These are phyloP conservation scores for Cotoneaster glaucophyllus DNA, from an alignment of 306 rosid genomes.

Conservation along the genomic window DNA sequence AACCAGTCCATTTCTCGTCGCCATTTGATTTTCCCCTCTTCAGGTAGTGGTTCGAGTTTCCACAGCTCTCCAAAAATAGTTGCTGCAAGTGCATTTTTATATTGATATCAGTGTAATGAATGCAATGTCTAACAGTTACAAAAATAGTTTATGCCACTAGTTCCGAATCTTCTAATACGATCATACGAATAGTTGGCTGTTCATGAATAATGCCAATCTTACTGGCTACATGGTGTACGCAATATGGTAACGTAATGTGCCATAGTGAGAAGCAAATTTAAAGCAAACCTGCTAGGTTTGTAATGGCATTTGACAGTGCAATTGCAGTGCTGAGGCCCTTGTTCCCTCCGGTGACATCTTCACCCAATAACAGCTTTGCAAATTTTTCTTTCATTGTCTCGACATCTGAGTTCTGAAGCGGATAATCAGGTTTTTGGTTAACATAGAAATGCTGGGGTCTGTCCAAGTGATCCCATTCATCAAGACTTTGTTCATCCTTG, in stretches of 20 bases:
- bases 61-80: conserved; percentile 84
- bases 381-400: conserved; percentile 82
- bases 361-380: conserved; percentile 78
- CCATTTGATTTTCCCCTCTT: conserved; percentile 81
- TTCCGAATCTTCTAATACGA: too few relatives aligned
- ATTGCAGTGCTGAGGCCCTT: conserved; percentile 71
- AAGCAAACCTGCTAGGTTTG: conserved; percentile 64
- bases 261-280: background rate
- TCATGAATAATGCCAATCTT: background rate
- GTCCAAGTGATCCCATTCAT: conserved; percentile 66
- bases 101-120: too few relatives aligned
- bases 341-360: conserved; percentile 80
- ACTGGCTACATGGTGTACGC: background rate
- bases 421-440: conserved; percentile 53
- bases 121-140: too few relatives aligned
- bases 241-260: background rate
- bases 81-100: conserved; percentile 41
- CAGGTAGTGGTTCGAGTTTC: conserved; percentile 88
- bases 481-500: conserved; percentile 50
- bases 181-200: background rate
- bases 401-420: conserved; percentile 49
- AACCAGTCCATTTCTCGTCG: conserved; percentile 82
- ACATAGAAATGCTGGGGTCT: conserved; percentile 49
- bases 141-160: too few relatives aligned
- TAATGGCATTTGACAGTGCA: conserved; percentile 78